Evolutionary conservation across 1,284 basidiomycete genomes (phyloP).

Genomic region (Marasmius tenuissimus): DNA sequence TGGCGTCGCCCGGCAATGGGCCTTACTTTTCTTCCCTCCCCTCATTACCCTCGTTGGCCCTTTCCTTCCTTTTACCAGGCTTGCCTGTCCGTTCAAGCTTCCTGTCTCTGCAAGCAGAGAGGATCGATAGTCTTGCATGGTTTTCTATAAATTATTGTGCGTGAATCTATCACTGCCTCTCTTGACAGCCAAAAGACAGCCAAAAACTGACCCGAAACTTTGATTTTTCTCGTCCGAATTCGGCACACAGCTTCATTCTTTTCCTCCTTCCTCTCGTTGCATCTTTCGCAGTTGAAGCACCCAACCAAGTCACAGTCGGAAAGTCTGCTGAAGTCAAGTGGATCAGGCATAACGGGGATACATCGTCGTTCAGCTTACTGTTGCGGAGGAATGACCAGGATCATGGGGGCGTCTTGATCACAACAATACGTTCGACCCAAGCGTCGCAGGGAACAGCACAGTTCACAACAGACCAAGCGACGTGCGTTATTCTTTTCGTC

Average conservation of each 20-base stretch:
- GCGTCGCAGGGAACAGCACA: background rate
- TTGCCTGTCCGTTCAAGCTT: background rate
- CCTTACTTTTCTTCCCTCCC: no score
- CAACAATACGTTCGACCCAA: background rate
- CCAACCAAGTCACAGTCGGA: background rate
- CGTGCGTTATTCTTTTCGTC: background rate
- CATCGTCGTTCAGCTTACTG: background rate
- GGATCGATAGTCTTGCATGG: background rate
- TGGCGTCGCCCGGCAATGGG: background rate
- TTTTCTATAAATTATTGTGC: background rate
- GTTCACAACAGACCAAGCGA: background rate
- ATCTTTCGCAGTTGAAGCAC: background rate
- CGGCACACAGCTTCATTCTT: background rate
- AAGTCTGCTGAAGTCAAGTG: background rate
- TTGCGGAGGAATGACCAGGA: slow-evolving; percentile 1
- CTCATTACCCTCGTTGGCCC: background rate
- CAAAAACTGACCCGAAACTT: background rate
- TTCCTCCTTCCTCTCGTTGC: background rate
- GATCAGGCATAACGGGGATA: background rate
- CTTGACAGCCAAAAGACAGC: no score
- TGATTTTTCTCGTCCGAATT: background rate
- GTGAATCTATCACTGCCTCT: background rate
- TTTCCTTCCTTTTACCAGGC: background rate
- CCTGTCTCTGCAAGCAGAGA: background rate
- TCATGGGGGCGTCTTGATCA: background rate